Evolutionary conservation across 768 basidiomycete genomes (phyloP).

Genomic region (Cystofilobasidium bisporidii): DNA sequence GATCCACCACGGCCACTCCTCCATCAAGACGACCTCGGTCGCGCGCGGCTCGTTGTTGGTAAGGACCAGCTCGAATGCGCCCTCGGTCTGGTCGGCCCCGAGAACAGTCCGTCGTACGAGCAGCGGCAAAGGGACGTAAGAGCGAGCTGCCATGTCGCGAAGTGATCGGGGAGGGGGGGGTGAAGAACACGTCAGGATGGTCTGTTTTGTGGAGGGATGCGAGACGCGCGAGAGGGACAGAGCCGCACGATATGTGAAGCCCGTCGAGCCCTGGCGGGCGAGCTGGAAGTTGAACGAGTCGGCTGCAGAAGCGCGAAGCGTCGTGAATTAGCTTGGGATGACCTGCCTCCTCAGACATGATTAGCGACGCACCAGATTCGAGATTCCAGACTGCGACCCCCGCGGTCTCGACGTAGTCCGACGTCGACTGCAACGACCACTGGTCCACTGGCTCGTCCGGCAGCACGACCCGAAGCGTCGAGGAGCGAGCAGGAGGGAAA

Average conservation of each 20-base stretch:
- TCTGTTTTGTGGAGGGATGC: no score
- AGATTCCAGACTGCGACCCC: conserved; percentile 12
- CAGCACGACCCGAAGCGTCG: conserved; percentile 1
- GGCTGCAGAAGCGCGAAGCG: no score
- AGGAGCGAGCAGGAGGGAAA: conserved; percentile 12
- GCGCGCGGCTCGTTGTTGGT: conserved; percentile 50
- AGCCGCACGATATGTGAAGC: conserved; percentile 32
- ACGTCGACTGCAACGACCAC: not conserved
- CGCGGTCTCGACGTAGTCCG: not conserved
- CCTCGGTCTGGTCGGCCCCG: conserved; percentile 66
- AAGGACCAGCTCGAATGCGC: conserved; percentile 59
- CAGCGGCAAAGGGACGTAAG: conserved; percentile 47
- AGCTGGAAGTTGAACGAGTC: conserved; percentile 17
- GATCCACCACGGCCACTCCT: conserved; percentile 88
- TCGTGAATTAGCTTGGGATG: no score
- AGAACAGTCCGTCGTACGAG: conserved; percentile 61
- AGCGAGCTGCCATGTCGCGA: conserved; percentile 24
- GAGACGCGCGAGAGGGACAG: no score
- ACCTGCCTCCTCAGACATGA: no score
- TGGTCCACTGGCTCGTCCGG: conserved; percentile 1
- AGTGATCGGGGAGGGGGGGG: not conserved
- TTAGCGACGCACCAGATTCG: conserved; percentile 3
- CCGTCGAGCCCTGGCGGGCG: conserved; percentile 27
- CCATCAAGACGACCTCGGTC: conserved; percentile 60
- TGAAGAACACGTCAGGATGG: no score